A percentile compares a stretch with the other conserved stretches of the same genome.
Conservation (phyloP, 306 rosid species). For the Bauhinia variegata region DNA sequence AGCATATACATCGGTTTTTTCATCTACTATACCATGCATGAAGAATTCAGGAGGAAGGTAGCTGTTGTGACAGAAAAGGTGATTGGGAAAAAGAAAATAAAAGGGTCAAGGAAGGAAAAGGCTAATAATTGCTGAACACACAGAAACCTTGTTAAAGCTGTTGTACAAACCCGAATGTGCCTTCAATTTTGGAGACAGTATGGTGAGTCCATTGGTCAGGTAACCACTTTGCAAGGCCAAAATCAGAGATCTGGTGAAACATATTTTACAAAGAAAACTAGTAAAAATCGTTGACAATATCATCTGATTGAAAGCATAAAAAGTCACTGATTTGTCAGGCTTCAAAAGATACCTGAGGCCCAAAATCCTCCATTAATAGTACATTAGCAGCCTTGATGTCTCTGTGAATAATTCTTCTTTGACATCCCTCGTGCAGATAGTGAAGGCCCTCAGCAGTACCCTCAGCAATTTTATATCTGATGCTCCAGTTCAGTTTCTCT, state of each 20-base stretch:
- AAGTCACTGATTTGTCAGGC: constrained; percentile 15
- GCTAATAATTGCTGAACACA: background rate
- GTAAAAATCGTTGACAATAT: constrained; percentile 23
- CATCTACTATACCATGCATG: constrained; percentile 98
- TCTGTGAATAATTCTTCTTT: constrained; percentile 94
- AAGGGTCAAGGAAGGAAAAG: constrained; percentile 30
- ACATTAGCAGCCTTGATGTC: constrained; percentile 97
- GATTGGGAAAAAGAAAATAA: constrained; percentile 5
- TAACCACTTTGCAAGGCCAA: constrained; percentile 97
- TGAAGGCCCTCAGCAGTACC: constrained; percentile 92
- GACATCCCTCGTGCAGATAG: constrained; percentile 92
- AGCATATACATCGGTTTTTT: constrained; percentile 93
- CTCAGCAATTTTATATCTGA: constrained; percentile 69
- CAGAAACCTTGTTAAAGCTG: constrained; percentile 16
- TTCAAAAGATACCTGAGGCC: constrained; percentile 70
- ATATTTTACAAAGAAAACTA: constrained; percentile 15
- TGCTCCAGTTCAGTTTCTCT: constrained; percentile 77
- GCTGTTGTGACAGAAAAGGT: constrained; percentile 49
- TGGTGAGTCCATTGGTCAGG: constrained; percentile 99
- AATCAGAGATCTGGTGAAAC: constrained; percentile 80
- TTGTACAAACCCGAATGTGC: constrained; percentile 91
- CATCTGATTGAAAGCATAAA: constrained; percentile 17
- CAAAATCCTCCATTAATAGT: constrained; percentile 84
- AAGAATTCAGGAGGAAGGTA: constrained; percentile 99
- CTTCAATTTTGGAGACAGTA: constrained; percentile 83